These are phyloP conservation scores for Flammula alnicola DNA, from an alignment of 1,284 basidiomycete species.

Conservation along the genomic window DNA sequence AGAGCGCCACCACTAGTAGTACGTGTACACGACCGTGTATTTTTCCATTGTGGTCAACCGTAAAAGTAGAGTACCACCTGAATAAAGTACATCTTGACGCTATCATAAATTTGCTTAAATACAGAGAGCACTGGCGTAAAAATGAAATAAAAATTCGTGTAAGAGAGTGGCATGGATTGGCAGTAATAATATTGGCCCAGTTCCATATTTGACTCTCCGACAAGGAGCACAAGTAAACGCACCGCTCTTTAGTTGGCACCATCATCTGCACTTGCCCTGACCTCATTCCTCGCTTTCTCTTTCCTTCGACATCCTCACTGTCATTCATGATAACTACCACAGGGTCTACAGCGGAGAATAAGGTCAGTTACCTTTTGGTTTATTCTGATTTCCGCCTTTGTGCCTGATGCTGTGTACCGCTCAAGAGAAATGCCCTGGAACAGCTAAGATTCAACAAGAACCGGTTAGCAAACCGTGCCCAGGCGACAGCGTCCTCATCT, in stretches of 20 bases:
- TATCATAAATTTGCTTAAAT: too few relatives aligned
- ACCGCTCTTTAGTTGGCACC: constrained; percentile 28
- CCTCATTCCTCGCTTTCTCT: constrained; percentile 5
- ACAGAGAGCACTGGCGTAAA: too few relatives aligned
- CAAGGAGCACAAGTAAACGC: constrained; percentile 28
- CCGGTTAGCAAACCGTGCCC: constrained; percentile 41
- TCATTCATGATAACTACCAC: constrained; percentile 36
- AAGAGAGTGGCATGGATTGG: not conserved
- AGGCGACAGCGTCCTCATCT: constrained; percentile 38
- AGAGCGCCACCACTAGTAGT: too few relatives aligned
- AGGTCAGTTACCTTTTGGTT: constrained; percentile 34
- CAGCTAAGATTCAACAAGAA: constrained; percentile 32
- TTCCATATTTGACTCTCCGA: constrained; percentile 61
- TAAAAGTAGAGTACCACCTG: too few relatives aligned
- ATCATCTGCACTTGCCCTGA: constrained; percentile 19
- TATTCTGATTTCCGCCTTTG: constrained; percentile 16
- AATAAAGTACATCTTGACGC: too few relatives aligned
- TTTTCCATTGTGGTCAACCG: too few relatives aligned
- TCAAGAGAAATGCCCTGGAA: constrained; percentile 25
- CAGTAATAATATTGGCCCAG: not conserved
- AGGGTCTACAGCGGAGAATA: constrained; percentile 39
- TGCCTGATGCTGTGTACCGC: constrained; percentile 10
- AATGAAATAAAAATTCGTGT: too few relatives aligned
- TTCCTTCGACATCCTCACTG: constrained; percentile 2
- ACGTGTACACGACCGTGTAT: too few relatives aligned